A percentile compares a stretch with the other conserved stretches of the same genome.
These are phyloP conservation scores for Scedosporium minutisporum DNA, from an alignment of 2,329 filamentous ascomycete species.

Conservation along the genomic window DNA sequence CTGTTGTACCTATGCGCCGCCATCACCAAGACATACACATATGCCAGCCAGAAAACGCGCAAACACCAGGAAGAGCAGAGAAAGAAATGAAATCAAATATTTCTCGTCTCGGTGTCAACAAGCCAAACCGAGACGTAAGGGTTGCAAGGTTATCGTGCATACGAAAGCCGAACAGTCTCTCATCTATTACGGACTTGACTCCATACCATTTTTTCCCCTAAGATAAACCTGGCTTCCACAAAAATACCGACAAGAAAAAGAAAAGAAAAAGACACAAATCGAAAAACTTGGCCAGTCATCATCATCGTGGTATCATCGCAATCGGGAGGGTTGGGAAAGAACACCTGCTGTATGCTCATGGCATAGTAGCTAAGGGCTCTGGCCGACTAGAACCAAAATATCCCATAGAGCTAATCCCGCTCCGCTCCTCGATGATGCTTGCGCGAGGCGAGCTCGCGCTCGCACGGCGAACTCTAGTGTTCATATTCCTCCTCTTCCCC, in stretches of 20 bases:
- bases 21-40: too few relatives aligned
- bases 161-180: not conserved
- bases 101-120: too few relatives aligned
- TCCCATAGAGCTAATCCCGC: not conserved
- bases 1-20: too few relatives aligned
- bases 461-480: slow-evolving; percentile 52
- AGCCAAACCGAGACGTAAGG: too few relatives aligned
- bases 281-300: slow-evolving; percentile 6
- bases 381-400: not conserved
- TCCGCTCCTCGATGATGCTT: not conserved
- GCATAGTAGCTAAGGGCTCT: not conserved
- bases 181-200: slow-evolving; percentile 3
- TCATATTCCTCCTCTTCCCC: slow-evolving; percentile 59
- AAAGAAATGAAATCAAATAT: too few relatives aligned
- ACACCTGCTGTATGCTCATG: not conserved
- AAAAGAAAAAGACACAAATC: not conserved
- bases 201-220: not conserved
- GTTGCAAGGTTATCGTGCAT: too few relatives aligned
- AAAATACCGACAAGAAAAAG: not conserved
- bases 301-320: slow-evolving; percentile 6
- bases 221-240: not conserved
- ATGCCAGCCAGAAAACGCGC: too few relatives aligned
- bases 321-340: not conserved
- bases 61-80: too few relatives aligned
- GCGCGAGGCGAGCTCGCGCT: not conserved